Base-by-base conservation (phyloP, 306 rosid genomes). In the Quercus ilex region DNA sequence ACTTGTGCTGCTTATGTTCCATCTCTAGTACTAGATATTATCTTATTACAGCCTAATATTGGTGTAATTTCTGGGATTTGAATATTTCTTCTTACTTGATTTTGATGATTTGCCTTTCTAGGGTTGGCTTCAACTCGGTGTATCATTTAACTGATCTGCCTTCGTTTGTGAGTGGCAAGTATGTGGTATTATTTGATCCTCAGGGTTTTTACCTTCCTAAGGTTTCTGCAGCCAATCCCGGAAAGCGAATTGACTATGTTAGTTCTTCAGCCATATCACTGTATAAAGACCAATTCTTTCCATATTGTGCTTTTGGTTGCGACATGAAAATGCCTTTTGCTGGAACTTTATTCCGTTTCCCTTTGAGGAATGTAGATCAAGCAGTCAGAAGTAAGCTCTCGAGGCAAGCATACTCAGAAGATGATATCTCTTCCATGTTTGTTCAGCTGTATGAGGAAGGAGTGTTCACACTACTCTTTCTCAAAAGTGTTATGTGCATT, bases 111-210 rank as follows among this genome's bases (percentile, higher is more conserved):
- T 78, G 68, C 52, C 28, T 70, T 82, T 80, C 30, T 77, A 94
- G 99, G 89, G 97, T 94, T 73, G 99, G 99, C 80, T 94, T 94
- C 95, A 94, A 94, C 87, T 94, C 99, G 6, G 99, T 94, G 71
- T 94, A 94, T 88, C 99, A 94, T 85, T 85, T 94, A 83, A 94
- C 99, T 31, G 99, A 94, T 87, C 91, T 94, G 81, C 99, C 99
- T 35, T 94, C 99, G 13, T 94, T 94, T 84, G 99, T 94, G 81
- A 94, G 99, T 80, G 99, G 97, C 67, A 94, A 94, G 57, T 86
- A 90, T 23, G 92, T 92, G 80, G 97, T 94, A 69, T 78, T 94
- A 67, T 94, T 94, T 85, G 99, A 94, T 86, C 99, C 99, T 79
- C 99, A 94, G 89, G 90, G 97, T 33, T 83, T 84, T 83, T 94